Conservation (phyloP, 2,329 filamentous ascomycete species). For the Bipolaris cookei region DNA sequence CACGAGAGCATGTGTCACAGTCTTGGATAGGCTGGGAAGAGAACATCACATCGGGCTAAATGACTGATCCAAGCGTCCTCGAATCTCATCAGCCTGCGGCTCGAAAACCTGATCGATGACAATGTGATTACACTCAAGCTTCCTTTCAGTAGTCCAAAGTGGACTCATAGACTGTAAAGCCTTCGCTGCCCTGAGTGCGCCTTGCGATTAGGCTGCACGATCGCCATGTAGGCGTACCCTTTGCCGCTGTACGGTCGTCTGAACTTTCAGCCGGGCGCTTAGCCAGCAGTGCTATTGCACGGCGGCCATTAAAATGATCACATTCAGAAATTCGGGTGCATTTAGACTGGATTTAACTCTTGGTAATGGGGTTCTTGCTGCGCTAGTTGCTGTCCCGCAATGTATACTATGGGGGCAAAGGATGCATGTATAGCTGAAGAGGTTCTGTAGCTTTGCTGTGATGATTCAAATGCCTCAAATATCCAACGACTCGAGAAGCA, state of each 20-base stretch:
- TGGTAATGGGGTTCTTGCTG: not conserved
- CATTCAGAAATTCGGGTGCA: not conserved
- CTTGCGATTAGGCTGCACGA: not conserved
- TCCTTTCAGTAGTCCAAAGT: not conserved
- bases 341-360: not conserved
- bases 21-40: too few species aligned
- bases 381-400: slow-evolving; percentile 1
- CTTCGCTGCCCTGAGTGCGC: not conserved
- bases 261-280: slow-evolving; percentile 14
- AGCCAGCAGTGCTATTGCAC: slow-evolving; percentile 12
- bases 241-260: slow-evolving; percentile 7
- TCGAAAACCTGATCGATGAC: too few species aligned
- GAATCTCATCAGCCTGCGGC: too few species aligned
- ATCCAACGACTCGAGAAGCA: not conserved
- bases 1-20: too few species aligned
- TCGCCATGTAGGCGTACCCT: not conserved
- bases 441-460: not conserved
- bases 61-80: too few species aligned
- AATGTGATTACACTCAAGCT: not conserved
- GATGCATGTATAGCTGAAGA: not conserved
- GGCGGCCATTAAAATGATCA: not conserved
- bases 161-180: not conserved
- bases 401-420: not conserved
- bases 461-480: not conserved
- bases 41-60: too few species aligned